Conservation (phyloP, 495 filamentous ascomycete species). For the Xylaria acuta region DNA sequence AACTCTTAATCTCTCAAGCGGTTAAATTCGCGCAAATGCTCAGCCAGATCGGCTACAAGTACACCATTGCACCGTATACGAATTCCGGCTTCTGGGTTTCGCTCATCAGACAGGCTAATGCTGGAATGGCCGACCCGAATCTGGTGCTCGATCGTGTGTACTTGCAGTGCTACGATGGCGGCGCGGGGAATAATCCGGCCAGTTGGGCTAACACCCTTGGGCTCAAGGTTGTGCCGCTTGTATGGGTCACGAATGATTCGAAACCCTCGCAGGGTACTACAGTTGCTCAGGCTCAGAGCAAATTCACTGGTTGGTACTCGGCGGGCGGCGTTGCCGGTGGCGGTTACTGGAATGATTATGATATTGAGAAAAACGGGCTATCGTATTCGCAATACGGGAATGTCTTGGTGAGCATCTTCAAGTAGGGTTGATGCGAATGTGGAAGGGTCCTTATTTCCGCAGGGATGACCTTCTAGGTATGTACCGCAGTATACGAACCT, state of each 20-base stretch:
- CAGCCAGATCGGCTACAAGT: constrained; percentile 44
- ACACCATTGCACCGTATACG: constrained; percentile 51
- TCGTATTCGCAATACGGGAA: constrained; percentile 48
- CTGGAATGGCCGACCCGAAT: constrained; percentile 32
- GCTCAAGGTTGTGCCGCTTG: constrained; percentile 50
- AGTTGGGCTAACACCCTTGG: constrained; percentile 45
- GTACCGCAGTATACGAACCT: neutral
- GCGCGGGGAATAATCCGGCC: constrained; percentile 45
- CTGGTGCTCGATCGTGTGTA: constrained; percentile 47
- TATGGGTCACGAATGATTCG: constrained; percentile 54
- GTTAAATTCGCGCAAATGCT: constrained; percentile 50
- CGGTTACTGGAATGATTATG: constrained; percentile 55
- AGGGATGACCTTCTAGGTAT: too few species aligned
- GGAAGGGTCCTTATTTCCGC: neutral
- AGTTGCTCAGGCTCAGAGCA: constrained; percentile 42
- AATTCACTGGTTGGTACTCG: constrained; percentile 43
- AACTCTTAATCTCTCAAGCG: too few species aligned
- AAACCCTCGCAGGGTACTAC: constrained; percentile 48
- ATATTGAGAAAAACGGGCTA: constrained; percentile 52
- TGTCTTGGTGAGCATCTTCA: constrained; percentile 44
- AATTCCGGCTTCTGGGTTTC: constrained; percentile 43
- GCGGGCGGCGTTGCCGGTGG: constrained; percentile 43
- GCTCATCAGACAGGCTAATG: constrained; percentile 41
- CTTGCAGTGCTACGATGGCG: constrained; percentile 52
- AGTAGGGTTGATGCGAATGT: constrained; percentile 22